Evolutionary conservation across 1,284 basidiomycete genomes (phyloP).

Genomic region (Thecaphora thlaspeos): DNA sequence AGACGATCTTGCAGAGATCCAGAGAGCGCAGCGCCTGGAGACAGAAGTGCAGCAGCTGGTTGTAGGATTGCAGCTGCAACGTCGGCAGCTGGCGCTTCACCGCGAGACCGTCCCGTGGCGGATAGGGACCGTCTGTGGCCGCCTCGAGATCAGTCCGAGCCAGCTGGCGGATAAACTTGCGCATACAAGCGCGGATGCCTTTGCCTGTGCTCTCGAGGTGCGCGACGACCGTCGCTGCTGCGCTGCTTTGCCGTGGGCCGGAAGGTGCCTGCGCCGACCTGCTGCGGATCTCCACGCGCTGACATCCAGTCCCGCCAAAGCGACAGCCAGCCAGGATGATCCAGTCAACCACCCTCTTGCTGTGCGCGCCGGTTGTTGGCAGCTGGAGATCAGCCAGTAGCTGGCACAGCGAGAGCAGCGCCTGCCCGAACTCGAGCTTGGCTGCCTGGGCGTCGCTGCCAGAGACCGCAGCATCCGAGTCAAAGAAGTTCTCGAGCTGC

Average conservation of each 20-base stretch:
- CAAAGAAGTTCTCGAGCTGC: slow-evolving; percentile 8
- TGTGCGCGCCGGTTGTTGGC: slow-evolving; percentile 12
- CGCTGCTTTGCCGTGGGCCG: not conserved
- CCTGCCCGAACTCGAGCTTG: slow-evolving; percentile 17
- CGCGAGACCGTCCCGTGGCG: slow-evolving; percentile 8
- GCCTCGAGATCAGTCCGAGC: slow-evolving; percentile 14
- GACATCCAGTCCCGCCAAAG: slow-evolving; percentile 8
- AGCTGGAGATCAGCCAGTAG: slow-evolving; percentile 11
- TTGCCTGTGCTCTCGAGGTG: not conserved
- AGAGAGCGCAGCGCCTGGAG: slow-evolving; percentile 15
- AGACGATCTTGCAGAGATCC: slow-evolving; percentile 23
- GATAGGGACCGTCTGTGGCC: slow-evolving; percentile 4
- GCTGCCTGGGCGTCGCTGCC: too few species aligned
- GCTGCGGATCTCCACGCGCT: not conserved
- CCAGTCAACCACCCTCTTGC: slow-evolving; percentile 22
- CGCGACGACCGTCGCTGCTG: not conserved
- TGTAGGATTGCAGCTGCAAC: slow-evolving; percentile 18
- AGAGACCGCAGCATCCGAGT: not conserved
- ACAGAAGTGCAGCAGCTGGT: slow-evolving; percentile 32
- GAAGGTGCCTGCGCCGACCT: not conserved
- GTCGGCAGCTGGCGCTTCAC: slow-evolving; percentile 5
- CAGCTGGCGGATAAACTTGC: slow-evolving; percentile 20
- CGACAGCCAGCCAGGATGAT: slow-evolving; percentile 27
- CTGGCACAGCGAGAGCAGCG: slow-evolving; percentile 18
- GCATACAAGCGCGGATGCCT: slow-evolving; percentile 15